Evolutionary conservation across 768 basidiomycete species (phyloP).

Genomic region (Lactarius psammicola): DNA sequence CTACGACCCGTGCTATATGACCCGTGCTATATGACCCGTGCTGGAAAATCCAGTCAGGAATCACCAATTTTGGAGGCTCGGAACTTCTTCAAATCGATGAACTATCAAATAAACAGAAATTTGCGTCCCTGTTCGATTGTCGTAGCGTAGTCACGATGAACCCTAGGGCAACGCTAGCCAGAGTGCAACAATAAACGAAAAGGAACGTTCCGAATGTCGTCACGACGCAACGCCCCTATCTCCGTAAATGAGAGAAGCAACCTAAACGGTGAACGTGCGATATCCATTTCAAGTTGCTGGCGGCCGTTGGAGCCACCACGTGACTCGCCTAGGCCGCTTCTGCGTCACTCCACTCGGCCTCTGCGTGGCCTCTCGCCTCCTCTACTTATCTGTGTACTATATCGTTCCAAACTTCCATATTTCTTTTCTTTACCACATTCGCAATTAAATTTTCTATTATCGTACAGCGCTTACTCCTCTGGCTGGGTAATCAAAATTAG

Average conservation of each 20-base stretch:
- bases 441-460: neutral
- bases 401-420: neutral
- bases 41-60: neutral
- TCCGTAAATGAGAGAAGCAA: neutral
- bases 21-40: neutral
- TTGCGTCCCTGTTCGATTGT: neutral
- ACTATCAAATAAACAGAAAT: neutral
- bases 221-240: slow-evolving; percentile 1
- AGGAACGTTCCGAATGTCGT: neutral
- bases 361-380: neutral
- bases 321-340: neutral
- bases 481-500: neutral
- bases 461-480: neutral
- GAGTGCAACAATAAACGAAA: neutral
- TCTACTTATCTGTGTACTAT: neutral
- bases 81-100: neutral
- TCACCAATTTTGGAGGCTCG: no score
- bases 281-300: no score
- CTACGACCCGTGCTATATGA: no score
- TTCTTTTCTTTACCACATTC: neutral
- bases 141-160: neutral
- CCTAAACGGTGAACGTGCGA: neutral
- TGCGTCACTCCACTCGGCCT: neutral
- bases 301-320: neutral
- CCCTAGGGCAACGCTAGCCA: no score